Percentiles rank a stretch among this genome's conserved stretches.
Conservation (phyloP, 1,139 yeast species). For the Dujonia santamariae region DNA sequence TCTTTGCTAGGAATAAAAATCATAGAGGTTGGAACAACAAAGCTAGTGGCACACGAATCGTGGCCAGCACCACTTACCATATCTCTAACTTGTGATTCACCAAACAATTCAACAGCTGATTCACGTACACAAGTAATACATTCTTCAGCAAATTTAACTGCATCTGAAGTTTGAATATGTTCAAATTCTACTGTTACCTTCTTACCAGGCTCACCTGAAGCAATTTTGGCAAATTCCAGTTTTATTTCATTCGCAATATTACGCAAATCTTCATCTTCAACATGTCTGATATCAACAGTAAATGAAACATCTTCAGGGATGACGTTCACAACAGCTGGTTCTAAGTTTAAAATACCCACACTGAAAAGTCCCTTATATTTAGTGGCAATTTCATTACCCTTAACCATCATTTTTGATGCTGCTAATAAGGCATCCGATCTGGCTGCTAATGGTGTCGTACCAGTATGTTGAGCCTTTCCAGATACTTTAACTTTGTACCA, state of each 20-base stretch:
- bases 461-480: conserved; percentile 70
- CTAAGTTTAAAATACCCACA: conserved; percentile 54
- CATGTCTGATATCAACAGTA: conserved; percentile 58
- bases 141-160: conserved; percentile 51
- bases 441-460: conserved; percentile 66
- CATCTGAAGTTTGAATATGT: conserved; percentile 46
- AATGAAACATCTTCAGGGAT: conserved; percentile 61
- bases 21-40: conserved; percentile 67
- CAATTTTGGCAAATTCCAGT: conserved; percentile 34
- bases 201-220: conserved; percentile 16
- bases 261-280: conserved; percentile 41
- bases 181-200: conserved; percentile 27
- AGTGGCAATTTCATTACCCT: conserved; percentile 55
- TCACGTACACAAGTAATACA: conserved; percentile 50
- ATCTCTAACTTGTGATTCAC: conserved; percentile 36
- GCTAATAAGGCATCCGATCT: conserved; percentile 63
- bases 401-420: conserved; percentile 53
- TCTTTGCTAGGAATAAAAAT: conserved; percentile 68
- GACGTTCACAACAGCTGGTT: conserved; percentile 64
- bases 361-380: conserved; percentile 53
- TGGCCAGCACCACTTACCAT: conserved; percentile 74
- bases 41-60: conserved; percentile 60
- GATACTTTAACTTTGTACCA: conserved; percentile 56
- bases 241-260: conserved; percentile 38
- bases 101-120: conserved; percentile 50